A percentile compares a stretch with the other conserved stretches of the same genome.
These are phyloP conservation scores for Naganishia vaughanmartiniae DNA, from an alignment of 768 basidiomycete species.

Conservation along the genomic window DNA sequence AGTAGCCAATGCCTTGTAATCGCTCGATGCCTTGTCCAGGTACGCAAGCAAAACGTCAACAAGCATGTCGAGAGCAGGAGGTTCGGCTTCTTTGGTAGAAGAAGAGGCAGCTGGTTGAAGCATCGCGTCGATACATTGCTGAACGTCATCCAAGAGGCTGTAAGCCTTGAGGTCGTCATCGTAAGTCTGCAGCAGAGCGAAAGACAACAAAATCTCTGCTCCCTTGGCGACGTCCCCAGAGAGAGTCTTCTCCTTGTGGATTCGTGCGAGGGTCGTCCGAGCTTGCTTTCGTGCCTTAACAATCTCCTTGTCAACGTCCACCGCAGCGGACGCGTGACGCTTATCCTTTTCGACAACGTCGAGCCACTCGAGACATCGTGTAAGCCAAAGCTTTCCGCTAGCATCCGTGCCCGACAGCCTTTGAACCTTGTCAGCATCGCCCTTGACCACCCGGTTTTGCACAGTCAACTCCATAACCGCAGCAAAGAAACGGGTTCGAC, in stretches of 20 bases:
- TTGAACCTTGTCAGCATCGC: conserved; percentile 60
- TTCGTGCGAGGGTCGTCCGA: conserved; percentile 40
- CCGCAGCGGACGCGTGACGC: conserved; percentile 64
- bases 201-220: conserved; percentile 67
- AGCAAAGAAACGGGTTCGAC: conserved; percentile 67
- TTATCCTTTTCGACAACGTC: conserved; percentile 61
- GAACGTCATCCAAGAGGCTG: conserved; percentile 60
- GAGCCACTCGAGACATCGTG: conserved; percentile 59
- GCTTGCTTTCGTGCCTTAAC: conserved; percentile 57
- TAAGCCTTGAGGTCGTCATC: conserved; percentile 64
- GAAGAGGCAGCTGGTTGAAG: conserved; percentile 42
- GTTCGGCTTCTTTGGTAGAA: conserved; percentile 46
- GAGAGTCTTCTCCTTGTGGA: conserved; percentile 40
- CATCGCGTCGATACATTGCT: conserved; percentile 42
- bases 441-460: conserved; percentile 59
- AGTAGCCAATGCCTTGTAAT: conserved; percentile 74
- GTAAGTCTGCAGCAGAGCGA: conserved; percentile 69
- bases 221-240: conserved; percentile 64
- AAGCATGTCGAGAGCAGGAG: conserved; percentile 75
- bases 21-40: conserved; percentile 76
- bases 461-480: conserved; percentile 71
- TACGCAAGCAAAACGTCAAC: conserved; percentile 88
- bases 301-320: conserved; percentile 62
- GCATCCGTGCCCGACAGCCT: conserved; percentile 65
- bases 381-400: conserved; percentile 76